These are phyloP conservation scores for Hortaea werneckii DNA, from an alignment of 2,329 filamentous ascomycete genomes.

Conservation along the genomic window DNA sequence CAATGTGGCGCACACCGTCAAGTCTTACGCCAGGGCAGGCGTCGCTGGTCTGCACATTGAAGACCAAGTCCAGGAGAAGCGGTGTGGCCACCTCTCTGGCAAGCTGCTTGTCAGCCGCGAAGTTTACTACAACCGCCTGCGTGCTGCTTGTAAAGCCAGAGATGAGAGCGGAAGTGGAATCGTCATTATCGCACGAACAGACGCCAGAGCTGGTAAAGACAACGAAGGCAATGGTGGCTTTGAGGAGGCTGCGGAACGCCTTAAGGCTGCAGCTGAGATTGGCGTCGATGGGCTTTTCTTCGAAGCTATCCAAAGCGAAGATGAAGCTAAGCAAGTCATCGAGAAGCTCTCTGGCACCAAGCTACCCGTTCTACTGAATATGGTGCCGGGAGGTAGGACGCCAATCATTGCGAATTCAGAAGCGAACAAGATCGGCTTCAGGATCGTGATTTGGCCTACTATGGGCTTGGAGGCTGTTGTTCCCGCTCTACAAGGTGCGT, in stretches of 20 bases:
- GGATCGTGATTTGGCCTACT: conserved; percentile 49
- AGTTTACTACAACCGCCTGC: conserved; percentile 46
- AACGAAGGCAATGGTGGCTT: conserved; percentile 38
- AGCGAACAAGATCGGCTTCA: conserved; percentile 47
- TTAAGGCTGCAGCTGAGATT: conserved; percentile 41
- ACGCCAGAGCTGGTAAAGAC: conserved; percentile 42
- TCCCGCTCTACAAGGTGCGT: conserved; percentile 18
- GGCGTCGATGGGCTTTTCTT: conserved; percentile 53
- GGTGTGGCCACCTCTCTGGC: conserved; percentile 52
- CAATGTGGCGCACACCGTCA: conserved; percentile 18
- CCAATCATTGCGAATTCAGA: conserved; percentile 44
- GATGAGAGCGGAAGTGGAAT: conserved; percentile 44
- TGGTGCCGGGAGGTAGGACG: conserved; percentile 47
- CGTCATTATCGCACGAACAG: conserved; percentile 55
- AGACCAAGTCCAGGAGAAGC: conserved; percentile 54
- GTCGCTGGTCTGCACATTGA: conserved; percentile 53
- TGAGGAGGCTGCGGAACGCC: conserved; percentile 43
- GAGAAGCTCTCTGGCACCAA: conserved; percentile 34
- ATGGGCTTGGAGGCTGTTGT: conserved; percentile 38
- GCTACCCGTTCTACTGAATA: conserved; percentile 46
- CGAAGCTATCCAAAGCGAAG: conserved; percentile 45
- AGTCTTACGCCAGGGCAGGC: conserved; percentile 32
- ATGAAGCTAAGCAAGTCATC: conserved; percentile 42
- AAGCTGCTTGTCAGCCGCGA: conserved; percentile 48
- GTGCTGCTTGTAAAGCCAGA: conserved; percentile 44